These are phyloP conservation scores for Ceratocystis lukuohia DNA, from an alignment of 2,329 filamentous ascomycete genomes.

Conservation along the genomic window DNA sequence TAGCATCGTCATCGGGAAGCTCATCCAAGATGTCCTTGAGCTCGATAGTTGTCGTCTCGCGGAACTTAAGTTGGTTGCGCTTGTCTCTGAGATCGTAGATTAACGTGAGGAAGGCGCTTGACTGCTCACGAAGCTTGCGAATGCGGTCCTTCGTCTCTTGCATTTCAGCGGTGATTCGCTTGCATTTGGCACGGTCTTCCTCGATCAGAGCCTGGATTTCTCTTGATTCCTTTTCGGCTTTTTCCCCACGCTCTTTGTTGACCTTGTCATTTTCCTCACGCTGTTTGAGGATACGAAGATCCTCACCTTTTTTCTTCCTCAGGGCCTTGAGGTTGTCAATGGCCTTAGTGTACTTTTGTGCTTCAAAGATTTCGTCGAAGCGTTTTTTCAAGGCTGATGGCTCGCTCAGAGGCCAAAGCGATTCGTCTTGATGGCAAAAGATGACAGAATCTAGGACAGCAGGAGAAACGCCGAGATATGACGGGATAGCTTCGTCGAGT, in stretches of 20 bases:
- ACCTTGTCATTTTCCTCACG: slow-evolving; percentile 65
- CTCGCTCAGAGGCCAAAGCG: slow-evolving; percentile 90
- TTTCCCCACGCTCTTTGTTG: slow-evolving; percentile 73
- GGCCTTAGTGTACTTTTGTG: slow-evolving; percentile 89
- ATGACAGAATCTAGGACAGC: slow-evolving; percentile 90
- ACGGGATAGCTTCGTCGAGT: slow-evolving; percentile 70
- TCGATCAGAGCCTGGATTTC: slow-evolving; percentile 56
- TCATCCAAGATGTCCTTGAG: slow-evolving; percentile 61
- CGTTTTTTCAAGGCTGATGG: slow-evolving; percentile 75
- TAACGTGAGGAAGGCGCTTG: slow-evolving; percentile 59
- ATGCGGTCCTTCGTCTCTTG: slow-evolving; percentile 44
- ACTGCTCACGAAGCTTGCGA: slow-evolving; percentile 56
- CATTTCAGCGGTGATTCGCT: slow-evolving; percentile 46
- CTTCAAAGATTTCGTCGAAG: slow-evolving; percentile 97
- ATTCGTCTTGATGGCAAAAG: slow-evolving; percentile 97
- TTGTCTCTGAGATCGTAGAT: slow-evolving; percentile 65
- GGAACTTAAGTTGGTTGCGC: slow-evolving; percentile 56
- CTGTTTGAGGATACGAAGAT: slow-evolving; percentile 58
- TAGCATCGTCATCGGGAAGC: slow-evolving; percentile 63
- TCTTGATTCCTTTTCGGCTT: slow-evolving; percentile 50
- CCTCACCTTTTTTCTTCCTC: slow-evolving; percentile 66
- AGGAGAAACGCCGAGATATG: slow-evolving; percentile 75
- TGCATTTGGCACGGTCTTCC: slow-evolving; percentile 42
- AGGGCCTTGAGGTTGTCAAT: slow-evolving; percentile 88
- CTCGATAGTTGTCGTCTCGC: slow-evolving; percentile 56